Evolutionary conservation across 2,329 filamentous ascomycete species (phyloP), one percentile per base, ranked within the genome.

Genomic region (Grosmannia clavigera): DNA sequence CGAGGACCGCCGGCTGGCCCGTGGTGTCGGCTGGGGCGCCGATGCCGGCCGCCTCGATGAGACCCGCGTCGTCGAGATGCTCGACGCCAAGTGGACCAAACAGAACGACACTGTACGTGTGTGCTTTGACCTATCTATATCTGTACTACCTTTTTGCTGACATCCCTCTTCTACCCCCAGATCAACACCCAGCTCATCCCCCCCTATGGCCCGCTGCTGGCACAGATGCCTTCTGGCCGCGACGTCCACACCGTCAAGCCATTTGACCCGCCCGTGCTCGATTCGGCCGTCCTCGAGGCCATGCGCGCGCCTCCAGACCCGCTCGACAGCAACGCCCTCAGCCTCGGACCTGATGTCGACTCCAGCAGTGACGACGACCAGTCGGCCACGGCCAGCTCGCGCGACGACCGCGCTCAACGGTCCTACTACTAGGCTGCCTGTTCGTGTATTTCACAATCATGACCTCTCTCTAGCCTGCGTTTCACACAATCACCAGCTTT

Each of bases 31-130:
- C 33, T 94, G 90, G 89, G 92, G 92, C 0, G 77, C 85, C 54
- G 92, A 96, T 72, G 92, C 86, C 0, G 92, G 94, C 1, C 86
- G 82, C 66, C 74, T 90, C 22, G 94, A 97, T 70, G 94, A 99
- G 73, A 84, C 80, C 2, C 80, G 91, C 60, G 87, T 97, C 2
- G 78, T 96, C 58, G 88, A 94, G 67, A 90, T 94, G 84, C 75
- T 99, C 40, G 83, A 95, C 66, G 80, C 78, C 46, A 96, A 96
- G 70, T 96, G 94, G 92, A 84, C 83, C 63, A 94, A 91, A 74
- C 84, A 91, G 73, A 99, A 99, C 69, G 90, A 96, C 71, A 95
- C 89, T 22, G 89, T 95, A 74, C 75, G 83, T 64, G 1, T 5
- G 38, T 5, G 38, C 16, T 4, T 43, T 7, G 4, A 43, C 31